Conservation (phyloP, 2,329 filamentous ascomycete genomes). For the Pseudocercospora pini-densiflorae region DNA sequence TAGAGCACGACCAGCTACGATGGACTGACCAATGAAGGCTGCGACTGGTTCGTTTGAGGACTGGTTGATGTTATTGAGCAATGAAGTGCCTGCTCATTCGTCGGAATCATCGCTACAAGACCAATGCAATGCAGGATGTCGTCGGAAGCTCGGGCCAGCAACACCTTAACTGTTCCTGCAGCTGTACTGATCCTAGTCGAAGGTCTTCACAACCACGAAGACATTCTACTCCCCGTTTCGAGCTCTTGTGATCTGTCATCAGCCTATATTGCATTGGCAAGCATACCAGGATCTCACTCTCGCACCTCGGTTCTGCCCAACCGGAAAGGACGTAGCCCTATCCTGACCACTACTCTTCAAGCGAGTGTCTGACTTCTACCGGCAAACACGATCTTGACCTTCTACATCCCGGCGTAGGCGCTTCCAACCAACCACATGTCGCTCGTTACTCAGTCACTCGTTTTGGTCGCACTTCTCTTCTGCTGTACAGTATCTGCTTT, state of each 20-base stretch:
- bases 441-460: not conserved
- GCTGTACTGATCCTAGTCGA: not conserved
- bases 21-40: not conserved
- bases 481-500: not conserved
- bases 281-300: not conserved
- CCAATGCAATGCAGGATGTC: not conserved
- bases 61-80: too few relatives aligned
- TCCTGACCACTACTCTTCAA: too few relatives aligned
- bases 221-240: too few relatives aligned
- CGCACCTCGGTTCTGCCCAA: too few relatives aligned
- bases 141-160: not conserved
- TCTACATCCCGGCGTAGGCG: not conserved
- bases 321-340: too few relatives aligned
- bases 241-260: too few relatives aligned
- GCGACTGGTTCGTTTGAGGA: too few relatives aligned
- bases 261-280: not conserved
- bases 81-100: too few relatives aligned
- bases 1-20: not conserved
- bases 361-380: too few relatives aligned
- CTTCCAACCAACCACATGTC: not conserved
- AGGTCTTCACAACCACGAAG: too few relatives aligned
- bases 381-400: too few relatives aligned
- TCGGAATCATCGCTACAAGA: too few relatives aligned
- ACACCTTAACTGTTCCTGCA: not conserved
- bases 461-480: not conserved